Conservation (phyloP, 768 basidiomycete genomes). For the Pisolithus orientalis region DNA sequence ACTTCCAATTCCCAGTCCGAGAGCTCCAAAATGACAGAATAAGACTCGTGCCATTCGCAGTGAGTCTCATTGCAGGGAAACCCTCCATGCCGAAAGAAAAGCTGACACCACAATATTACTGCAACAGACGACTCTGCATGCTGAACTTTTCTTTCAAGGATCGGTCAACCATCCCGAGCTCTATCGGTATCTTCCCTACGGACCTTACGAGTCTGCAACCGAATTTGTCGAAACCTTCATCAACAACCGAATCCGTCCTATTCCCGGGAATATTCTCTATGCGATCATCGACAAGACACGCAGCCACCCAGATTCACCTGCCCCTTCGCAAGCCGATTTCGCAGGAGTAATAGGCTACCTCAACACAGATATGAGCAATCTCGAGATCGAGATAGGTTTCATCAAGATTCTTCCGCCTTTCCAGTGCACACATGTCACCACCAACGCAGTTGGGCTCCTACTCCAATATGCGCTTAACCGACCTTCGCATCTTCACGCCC, state of each 20-base stretch:
- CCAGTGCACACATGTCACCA: conserved; percentile 59
- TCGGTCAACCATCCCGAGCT: conserved; percentile 33
- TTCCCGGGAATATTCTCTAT: conserved; percentile 36
- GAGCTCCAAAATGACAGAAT: conserved; percentile 43
- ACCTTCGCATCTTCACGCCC: conserved; percentile 20
- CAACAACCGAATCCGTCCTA: conserved; percentile 28
- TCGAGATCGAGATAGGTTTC: conserved; percentile 49
- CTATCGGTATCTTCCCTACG: conserved; percentile 44
- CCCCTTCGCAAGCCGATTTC: conserved; percentile 19
- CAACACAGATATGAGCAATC: conserved; percentile 35
- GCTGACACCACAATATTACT: neutral
- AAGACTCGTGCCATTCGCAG: conserved; percentile 46
- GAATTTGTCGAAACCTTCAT: conserved; percentile 33
- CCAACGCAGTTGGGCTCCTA: conserved; percentile 45
- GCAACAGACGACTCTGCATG: conserved; percentile 40
- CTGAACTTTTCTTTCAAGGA: conserved; percentile 31
- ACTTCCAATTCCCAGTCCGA: conserved; percentile 47
- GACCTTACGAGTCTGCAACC: conserved; percentile 36
- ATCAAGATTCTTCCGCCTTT: conserved; percentile 50
- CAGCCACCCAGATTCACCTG: neutral
- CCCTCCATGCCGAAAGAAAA: neutral
- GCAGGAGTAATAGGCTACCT: conserved; percentile 52
- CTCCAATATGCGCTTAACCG: conserved; percentile 41
- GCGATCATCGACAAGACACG: conserved; percentile 48
- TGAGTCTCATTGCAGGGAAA: conserved; percentile 16